phyloP scores from a whole-genome alignment of 2,329 filamentous ascomycete species.

The Diaporthe citri region DNA sequence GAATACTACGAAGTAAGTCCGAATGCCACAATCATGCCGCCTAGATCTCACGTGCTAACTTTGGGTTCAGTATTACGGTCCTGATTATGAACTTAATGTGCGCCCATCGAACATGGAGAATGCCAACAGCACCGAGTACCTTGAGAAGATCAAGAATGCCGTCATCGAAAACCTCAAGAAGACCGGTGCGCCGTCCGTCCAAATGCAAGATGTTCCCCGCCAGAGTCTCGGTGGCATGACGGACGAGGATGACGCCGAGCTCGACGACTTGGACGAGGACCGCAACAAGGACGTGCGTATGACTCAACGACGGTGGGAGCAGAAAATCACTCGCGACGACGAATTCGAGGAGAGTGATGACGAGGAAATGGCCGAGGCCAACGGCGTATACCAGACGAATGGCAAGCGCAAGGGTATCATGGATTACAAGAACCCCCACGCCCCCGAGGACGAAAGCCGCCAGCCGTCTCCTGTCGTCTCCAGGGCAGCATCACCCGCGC shows the following conservation, averaged over 20 bases:
- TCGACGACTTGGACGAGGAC: conserved; percentile 83
- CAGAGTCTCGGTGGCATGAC: conserved; percentile 70
- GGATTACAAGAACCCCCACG: conserved; percentile 62
- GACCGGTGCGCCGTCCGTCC: conserved; percentile 88
- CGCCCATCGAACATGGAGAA: conserved; percentile 92
- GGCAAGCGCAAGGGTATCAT: conserved; percentile 64
- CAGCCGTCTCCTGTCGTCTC: conserved; percentile 38
- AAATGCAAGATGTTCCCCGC: conserved; percentile 83
- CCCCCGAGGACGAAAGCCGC: conserved; percentile 54
- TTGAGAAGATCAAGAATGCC: conserved; percentile 84
- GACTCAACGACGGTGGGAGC: conserved; percentile 86
- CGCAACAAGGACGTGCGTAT: conserved; percentile 86
- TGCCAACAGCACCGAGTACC: conserved; percentile 84
- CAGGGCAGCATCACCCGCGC: conserved; percentile 38
- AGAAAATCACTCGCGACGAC: conserved; percentile 79
- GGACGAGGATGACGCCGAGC: conserved; percentile 75
- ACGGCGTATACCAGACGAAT: conserved; percentile 73
- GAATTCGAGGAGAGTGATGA: conserved; percentile 92
- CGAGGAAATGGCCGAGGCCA: conserved; percentile 80
- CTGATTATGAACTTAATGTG: conserved; percentile 91
- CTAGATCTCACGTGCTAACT: conserved; percentile 27
- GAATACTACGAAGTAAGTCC: conserved; percentile 85
- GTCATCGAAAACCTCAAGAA: conserved; percentile 90
- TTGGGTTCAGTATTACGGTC: conserved; percentile 82
- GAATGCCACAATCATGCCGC: background rate